Percentiles rank a stretch among this genome's conserved stretches.
Conservation (phyloP, 2,329 filamentous ascomycete species). For the Clonostachys sp. region DNA sequence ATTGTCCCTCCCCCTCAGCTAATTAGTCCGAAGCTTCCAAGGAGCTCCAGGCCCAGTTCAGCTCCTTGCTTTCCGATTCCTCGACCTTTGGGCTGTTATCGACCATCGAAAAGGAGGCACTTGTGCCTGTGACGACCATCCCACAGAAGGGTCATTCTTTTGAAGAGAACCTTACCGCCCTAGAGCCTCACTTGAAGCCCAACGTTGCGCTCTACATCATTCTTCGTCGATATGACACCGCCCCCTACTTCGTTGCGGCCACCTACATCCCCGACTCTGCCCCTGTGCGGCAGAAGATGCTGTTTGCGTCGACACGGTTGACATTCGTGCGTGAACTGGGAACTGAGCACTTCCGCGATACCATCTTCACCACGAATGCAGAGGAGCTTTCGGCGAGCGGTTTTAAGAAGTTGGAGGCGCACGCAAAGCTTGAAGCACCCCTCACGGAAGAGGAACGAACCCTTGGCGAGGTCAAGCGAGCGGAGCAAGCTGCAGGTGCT, state of each 20-base stretch:
- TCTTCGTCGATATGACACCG: constrained; percentile 59
- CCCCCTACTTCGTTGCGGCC: constrained; percentile 60
- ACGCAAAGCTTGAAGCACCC: constrained; percentile 60
- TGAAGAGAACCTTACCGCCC: constrained; percentile 55
- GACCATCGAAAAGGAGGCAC: constrained; percentile 64
- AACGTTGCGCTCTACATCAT: constrained; percentile 70
- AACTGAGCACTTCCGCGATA: constrained; percentile 73
- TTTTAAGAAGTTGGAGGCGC: constrained; percentile 69
- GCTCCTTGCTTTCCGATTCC: constrained; percentile 56
- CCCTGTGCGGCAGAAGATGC: constrained; percentile 80
- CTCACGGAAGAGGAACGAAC: constrained; percentile 75
- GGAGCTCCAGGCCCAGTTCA: constrained; percentile 73
- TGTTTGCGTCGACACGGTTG: constrained; percentile 74
- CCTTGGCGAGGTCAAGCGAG: constrained; percentile 67
- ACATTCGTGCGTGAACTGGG: constrained; percentile 74
- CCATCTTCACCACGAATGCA: constrained; percentile 65
- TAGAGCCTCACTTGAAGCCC: constrained; percentile 59
- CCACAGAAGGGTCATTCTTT: constrained; percentile 56
- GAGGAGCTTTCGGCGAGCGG: constrained; percentile 66
- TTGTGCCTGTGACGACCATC: constrained; percentile 53
- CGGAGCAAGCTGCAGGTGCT: constrained; percentile 68
- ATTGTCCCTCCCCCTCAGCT: background rate
- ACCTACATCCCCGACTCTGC: constrained; percentile 78
- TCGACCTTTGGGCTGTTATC: constrained; percentile 66
- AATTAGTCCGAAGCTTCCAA: constrained; percentile 54